phyloP scores from a whole-genome alignment of 257 asterid genomes.

The Henckelia pumila region DNA sequence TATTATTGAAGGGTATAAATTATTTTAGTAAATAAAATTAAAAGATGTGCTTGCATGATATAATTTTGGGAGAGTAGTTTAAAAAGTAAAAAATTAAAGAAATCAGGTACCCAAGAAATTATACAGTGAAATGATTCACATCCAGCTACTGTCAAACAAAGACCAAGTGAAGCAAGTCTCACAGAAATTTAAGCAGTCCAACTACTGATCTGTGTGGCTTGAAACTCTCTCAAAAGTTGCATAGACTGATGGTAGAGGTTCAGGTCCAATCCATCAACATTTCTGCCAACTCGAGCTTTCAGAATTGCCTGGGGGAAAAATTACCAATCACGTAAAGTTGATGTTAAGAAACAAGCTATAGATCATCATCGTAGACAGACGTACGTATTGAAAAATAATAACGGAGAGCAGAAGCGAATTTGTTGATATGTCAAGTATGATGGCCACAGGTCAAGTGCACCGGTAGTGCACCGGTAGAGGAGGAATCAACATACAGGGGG shows the following conservation, averaged over 20 bases:
- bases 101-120: no score
- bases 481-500: background rate
- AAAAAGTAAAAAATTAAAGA: no score
- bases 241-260: conserved; percentile 78
- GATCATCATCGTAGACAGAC: no score
- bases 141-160: background rate
- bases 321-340: background rate
- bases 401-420: no score
- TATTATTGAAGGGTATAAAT: no score
- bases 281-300: conserved; percentile 91
- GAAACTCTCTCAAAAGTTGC: conserved; percentile 66
- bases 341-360: background rate
- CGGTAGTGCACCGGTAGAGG: background rate
- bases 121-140: no score
- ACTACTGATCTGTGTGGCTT: conserved; percentile 48
- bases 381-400: no score
- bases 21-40: no score
- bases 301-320: conserved; percentile 57
- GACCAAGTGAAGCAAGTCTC: conserved; percentile 4
- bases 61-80: no score
- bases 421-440: background rate
- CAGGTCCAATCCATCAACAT: conserved; percentile 87
- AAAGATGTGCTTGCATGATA: no score
- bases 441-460: background rate
- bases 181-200: conserved; percentile 25